A percentile compares a stretch with the other conserved stretches of the same genome.
Evolutionary conservation across 2,329 filamentous ascomycete species (phyloP).

Genomic region (Fusarium neocosmosporiellum): DNA sequence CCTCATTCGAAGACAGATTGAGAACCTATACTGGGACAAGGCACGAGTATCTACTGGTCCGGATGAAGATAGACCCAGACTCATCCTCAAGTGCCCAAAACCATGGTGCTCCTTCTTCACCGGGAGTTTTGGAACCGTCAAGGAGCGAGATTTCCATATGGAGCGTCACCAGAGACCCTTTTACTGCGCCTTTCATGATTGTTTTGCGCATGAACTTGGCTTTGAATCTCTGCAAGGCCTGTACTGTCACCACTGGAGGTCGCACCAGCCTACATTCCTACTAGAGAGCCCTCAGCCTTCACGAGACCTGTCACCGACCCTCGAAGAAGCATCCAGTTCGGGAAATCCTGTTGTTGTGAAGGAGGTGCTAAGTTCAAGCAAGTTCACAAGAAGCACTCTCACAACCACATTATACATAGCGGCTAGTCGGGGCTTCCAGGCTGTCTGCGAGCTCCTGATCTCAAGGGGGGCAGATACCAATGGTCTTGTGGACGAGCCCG

Average conservation of each 20-base stretch:
- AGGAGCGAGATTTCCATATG: conserved; percentile 7
- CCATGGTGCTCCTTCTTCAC: conserved; percentile 26
- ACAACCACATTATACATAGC: not conserved
- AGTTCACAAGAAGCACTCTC: not conserved
- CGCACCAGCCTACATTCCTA: not conserved
- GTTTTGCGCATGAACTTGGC: not conserved
- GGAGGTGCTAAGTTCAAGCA: not conserved
- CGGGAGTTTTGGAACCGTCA: not conserved
- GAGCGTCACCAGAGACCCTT: conserved; percentile 15
- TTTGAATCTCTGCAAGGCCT: not conserved
- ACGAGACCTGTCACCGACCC: not conserved
- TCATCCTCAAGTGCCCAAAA: conserved; percentile 15
- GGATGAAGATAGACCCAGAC: not conserved
- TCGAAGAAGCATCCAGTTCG: not conserved
- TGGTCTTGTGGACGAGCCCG: not conserved
- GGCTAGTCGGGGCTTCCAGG: not conserved
- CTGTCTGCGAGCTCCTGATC: not conserved
- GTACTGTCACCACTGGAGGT: not conserved
- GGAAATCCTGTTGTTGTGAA: not conserved
- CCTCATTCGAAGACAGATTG: conserved; percentile 11
- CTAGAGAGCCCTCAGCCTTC: not conserved
- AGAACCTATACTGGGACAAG: not conserved
- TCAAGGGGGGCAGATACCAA: not conserved
- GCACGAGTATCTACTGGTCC: not conserved
- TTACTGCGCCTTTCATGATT: not conserved